Conservation (phyloP, 75 land plant species). For the Picea glauca region DNA sequence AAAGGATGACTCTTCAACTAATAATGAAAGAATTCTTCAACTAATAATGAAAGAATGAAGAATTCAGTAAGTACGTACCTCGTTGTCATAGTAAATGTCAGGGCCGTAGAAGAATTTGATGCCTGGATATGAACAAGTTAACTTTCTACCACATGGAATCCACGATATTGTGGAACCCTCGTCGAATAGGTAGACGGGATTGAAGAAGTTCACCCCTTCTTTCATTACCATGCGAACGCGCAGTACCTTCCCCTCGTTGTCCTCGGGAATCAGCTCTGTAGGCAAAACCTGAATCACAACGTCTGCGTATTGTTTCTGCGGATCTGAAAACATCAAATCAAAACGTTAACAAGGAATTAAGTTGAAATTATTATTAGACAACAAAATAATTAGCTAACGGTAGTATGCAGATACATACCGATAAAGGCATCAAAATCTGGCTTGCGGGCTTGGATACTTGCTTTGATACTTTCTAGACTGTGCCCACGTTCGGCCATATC, state of each 20-base stretch:
- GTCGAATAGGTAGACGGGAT: conserved; percentile 89
- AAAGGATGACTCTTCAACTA: too few relatives aligned
- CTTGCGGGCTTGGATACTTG: conserved; percentile 92
- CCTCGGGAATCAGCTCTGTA: conserved; percentile 87
- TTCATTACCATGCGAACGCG: conserved; percentile 87
- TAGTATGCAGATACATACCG: conserved; percentile 32
- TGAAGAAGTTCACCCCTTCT: conserved; percentile 81
- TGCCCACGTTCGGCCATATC: conserved; percentile 98
- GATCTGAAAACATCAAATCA: conserved; percentile 48
- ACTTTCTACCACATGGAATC: conserved; percentile 96
- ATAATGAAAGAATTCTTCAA: too few relatives aligned
- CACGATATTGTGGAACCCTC: conserved; percentile 95
- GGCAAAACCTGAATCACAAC: conserved; percentile 93
- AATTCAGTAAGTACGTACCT: conserved; percentile 38
- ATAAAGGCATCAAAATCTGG: conserved; percentile 95
- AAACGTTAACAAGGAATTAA: not conserved
- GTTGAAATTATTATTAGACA: too few relatives aligned
- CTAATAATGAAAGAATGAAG: too few relatives aligned
- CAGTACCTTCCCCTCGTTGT: conserved; percentile 86
- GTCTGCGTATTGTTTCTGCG: conserved; percentile 96
- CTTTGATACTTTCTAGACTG: conserved; percentile 92
- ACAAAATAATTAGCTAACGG: not conserved
- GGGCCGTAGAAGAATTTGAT: conserved; percentile 97
- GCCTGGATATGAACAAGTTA: conserved; percentile 99
- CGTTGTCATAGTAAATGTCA: conserved; percentile 75